Conservation (phyloP, 306 rosid genomes). For the Acacia crassicarpa region DNA sequence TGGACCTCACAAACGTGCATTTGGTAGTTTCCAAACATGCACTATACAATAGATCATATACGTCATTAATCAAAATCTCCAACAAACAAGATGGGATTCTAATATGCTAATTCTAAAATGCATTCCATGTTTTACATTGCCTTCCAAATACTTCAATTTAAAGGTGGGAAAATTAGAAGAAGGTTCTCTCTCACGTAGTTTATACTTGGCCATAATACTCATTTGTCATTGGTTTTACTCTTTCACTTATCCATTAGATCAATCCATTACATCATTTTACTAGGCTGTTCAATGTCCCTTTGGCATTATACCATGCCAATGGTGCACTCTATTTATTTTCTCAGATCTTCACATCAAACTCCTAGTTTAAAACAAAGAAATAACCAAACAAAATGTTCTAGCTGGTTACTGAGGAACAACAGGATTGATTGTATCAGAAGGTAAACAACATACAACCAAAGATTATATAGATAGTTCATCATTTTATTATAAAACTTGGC, state of each 20-base stretch:
- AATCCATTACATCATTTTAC: background rate
- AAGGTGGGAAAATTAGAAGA: background rate
- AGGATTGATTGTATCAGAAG: background rate
- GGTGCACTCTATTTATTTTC: background rate
- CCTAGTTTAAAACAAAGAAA: background rate
- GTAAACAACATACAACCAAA: background rate
- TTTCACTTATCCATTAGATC: background rate
- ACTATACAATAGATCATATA: background rate
- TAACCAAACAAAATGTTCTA: background rate
- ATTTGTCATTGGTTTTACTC: background rate
- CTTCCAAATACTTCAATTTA: background rate
- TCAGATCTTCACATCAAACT: background rate
- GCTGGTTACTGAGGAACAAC: background rate
- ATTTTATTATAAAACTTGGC: background rate
- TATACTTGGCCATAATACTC: background rate
- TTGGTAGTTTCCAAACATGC: background rate
- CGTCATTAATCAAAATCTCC: background rate
- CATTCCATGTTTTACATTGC: background rate
- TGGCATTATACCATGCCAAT: background rate
- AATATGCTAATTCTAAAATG: background rate
- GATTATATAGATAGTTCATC: background rate
- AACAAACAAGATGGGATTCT: background rate
- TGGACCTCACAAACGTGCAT: background rate
- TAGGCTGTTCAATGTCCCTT: background rate
- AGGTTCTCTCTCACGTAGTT: background rate